Evolutionary conservation across 2,329 filamentous ascomycete genomes (phyloP), one percentile per base, ranked within the genome.

Genomic region (Tolypocladium tundrense): DNA sequence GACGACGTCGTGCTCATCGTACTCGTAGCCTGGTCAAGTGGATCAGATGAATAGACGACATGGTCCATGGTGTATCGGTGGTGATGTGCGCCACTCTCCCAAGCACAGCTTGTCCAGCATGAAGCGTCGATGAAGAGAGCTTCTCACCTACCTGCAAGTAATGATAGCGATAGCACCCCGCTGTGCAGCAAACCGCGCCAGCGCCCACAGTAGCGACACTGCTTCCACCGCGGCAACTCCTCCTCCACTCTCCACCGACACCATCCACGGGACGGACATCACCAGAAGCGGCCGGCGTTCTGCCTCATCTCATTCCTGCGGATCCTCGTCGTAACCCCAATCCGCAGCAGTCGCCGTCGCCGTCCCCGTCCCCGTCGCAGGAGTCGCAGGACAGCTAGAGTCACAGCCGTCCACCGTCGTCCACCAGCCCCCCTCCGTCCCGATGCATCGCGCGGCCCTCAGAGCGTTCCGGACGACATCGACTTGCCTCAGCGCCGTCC

Each of bases 391-490:
- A 21, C 31, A 19, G 31, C 31, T 19, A 35, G 48, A n/a, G 48
- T 8, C 48, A 13, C 31, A 21, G 48, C 9, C 48, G 48, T 14
- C 31, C 55, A 16, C 31, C 19, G 13, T 52, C 35, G 2, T 24
- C 33, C 13, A 37, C 42, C 43, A 11, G 10, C 24, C 35, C 42
- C 10, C 27, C 19, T 42, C 54, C 61, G 65, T 60, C 66, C 77
- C 77, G 77, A 92, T 92, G 88, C 87, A 87, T 83, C 87, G 86
- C 75, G 87, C 82, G 73, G 82, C 84, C 65, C 74, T 85, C 63
- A 82, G 84, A 78, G 83, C 83, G 68, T 77, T 88, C 72, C 84
- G 88, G 77, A 84, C 85, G 69, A 84, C 83, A 67, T 82, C 85
- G 67, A 83, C 82, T 66, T 82, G 84, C 73, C 83, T 86, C 70